Percentiles rank a stretch among this genome's conserved stretches.
phyloP scores from a whole-genome alignment of 768 basidiomycete species.

The Leccinum variicolor region DNA sequence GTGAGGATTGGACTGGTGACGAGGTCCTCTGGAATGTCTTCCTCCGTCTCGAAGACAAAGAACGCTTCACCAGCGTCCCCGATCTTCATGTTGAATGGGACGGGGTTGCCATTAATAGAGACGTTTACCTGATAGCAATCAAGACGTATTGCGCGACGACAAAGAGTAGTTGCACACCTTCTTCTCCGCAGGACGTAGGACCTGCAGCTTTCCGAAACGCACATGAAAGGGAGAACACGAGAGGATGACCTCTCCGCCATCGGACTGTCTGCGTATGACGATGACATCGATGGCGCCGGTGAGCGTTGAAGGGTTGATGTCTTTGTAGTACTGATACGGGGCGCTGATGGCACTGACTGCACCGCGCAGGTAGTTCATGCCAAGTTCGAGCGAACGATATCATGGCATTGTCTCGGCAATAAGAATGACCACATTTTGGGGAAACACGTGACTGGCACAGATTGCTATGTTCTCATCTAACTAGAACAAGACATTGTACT shows the following conservation, averaged over 20 bases:
- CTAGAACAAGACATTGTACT: constrained; percentile 6
- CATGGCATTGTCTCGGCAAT: neutral
- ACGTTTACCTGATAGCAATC: constrained; percentile 69
- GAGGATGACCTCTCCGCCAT: constrained; percentile 62
- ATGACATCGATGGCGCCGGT: constrained; percentile 99
- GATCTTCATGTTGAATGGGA: constrained; percentile 97
- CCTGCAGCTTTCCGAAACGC: constrained; percentile 95
- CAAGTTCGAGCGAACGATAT: neutral
- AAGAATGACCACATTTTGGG: constrained; percentile 8
- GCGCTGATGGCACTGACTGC: constrained; percentile 83
- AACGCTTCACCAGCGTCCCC: constrained; percentile 99
- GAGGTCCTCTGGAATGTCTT: constrained; percentile 88
- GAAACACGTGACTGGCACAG: constrained; percentile 16
- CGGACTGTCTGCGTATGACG: constrained; percentile 76
- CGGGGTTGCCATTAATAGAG: constrained; percentile 77
- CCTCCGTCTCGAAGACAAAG: constrained; percentile 97
- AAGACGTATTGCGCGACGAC: neutral
- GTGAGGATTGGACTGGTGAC: constrained; percentile 89
- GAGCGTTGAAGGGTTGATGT: constrained; percentile 94
- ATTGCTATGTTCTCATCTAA: neutral
- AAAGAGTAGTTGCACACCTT: constrained; percentile 47
- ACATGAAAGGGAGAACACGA: constrained; percentile 97
- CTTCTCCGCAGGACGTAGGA: constrained; percentile 90
- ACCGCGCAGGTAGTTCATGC: constrained; percentile 87
- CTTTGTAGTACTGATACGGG: constrained; percentile 88